Base-by-base conservation (phyloP, 768 basidiomycete genomes). In the Phylloporus rhodoxanthus region DNA sequence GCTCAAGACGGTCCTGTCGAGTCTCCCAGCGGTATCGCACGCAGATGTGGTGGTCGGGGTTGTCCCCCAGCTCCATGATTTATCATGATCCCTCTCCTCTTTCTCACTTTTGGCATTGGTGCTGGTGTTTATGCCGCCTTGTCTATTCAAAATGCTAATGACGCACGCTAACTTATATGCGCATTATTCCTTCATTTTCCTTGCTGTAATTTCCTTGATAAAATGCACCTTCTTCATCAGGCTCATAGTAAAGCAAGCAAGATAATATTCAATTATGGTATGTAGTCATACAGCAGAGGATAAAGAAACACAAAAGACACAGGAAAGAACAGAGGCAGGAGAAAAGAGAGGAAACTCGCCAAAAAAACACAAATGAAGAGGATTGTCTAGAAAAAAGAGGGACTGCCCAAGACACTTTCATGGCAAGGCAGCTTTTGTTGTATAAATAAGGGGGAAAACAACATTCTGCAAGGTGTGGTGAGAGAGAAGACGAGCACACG, bases 391-490 rank as follows among this genome's bases (percentile, higher is more conserved):
- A 19, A 28, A 37, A 38, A 26, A 17, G 7, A 25, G 26, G 36
- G 9, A 11, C 37, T 38, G 37, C 20, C 37, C 19, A 38, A 33
- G 19, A n/a, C 33, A 34, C 33, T 34, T 34, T 15, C 33, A 6
- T 34, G 33, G 37, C 20, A 45, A 47, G 58, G 48, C 64, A 61
- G 56, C 54, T 61, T 61, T 64, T 58, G 61, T 52, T 47, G 48
- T 23, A 66, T 66, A 64, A 66, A 64, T 64, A 64, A 36, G 28
- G 33, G n/a, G 32, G 43, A n/a, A 19, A 30, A 60, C 48, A 46
- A 47, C 45, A 55, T 53, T 58, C 54, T 60, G 48, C 39, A 43
- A 29, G 38, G 36, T 45, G 48, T 40, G 32, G 14, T 13, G 20
- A 54, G 46, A 30, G 28, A 19, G 48, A 46, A 32, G 10, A 45